phyloP scores from a whole-genome alignment of 2,329 filamentous ascomycete genomes.

The Juglanconis oblonga region DNA sequence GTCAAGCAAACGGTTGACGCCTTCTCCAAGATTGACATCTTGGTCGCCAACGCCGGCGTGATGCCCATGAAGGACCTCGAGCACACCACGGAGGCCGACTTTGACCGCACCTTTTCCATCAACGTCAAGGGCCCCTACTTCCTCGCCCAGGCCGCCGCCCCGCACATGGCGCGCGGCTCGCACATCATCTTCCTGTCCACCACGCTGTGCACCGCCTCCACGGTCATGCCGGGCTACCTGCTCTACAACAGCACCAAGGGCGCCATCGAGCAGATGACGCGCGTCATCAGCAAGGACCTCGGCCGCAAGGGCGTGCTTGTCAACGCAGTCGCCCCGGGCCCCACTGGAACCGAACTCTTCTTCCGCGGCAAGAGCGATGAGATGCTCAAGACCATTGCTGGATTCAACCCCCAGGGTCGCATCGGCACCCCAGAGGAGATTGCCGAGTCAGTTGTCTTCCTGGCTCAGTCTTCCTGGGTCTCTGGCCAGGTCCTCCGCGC shows the following conservation, averaged over 20 bases:
- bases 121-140: constrained; percentile 59
- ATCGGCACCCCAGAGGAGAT: constrained; percentile 50
- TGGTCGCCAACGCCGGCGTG: constrained; percentile 54
- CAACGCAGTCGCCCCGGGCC: constrained; percentile 21
- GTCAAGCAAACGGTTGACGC: constrained; percentile 46
- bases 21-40: constrained; percentile 50
- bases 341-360: constrained; percentile 56
- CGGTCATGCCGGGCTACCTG: constrained; percentile 42
- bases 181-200: constrained; percentile 39
- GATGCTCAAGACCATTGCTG: constrained; percentile 38
- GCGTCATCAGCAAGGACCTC: constrained; percentile 54
- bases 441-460: constrained; percentile 39
- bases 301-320: constrained; percentile 42
- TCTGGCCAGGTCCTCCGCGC: constrained; percentile 44
- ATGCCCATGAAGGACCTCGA: constrained; percentile 48
- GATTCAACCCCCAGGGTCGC: constrained; percentile 39
- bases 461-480: constrained; percentile 41
- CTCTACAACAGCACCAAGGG: constrained; percentile 56
- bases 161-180: constrained; percentile 45
- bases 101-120: constrained; percentile 39
- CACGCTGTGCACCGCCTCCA: constrained; percentile 46
- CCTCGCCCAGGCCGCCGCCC: constrained; percentile 47
- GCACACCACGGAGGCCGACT: constrained; percentile 46
- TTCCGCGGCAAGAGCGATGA: constrained; percentile 46
- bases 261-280: constrained; percentile 56